Evolutionary conservation across 352 stramenopile genomes (phyloP), one percentile per base, ranked within the genome.

Genomic region (Phytophthora citricola): DNA sequence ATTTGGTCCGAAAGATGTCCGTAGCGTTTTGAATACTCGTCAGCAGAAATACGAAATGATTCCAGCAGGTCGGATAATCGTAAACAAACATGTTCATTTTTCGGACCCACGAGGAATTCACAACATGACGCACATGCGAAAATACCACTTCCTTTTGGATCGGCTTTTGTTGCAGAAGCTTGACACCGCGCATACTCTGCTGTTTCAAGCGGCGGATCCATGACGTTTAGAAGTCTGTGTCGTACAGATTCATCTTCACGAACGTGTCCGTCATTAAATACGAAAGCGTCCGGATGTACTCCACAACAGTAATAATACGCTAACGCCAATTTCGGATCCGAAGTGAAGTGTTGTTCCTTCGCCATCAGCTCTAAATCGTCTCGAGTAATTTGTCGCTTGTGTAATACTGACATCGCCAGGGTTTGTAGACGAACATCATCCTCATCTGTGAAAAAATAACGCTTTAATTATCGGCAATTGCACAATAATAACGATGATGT

Each of bases 291-390:
- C 3, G 29, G 46, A 40, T 40, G 27, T 2, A 11, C 29, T 53
- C 7, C 46, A 53, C 46, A 38, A 27, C 46, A 40, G 27, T 53
- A 53, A 14, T 53, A 39, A 20, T 51, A 51, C 4, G 24, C 44
- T 27, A 51, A 27, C 3, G 29, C 27, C 26, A 41, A 8, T 5
- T n/a, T 36, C n/a, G 29, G 53, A 40, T 61, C 27, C 24, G n/a
- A 43, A 0, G 41, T 61, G 26, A 39, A 53, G 6, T 26, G 5
- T 12, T 41, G 46, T 7, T 24, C 46, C 17, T 20, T 20, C 17
- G 17, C 17, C 17, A 20, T 20, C 17, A 20, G 17, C 17, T 20
- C 17, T 20, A 20, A 20, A 20, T 20, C 17, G 17, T 20, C 17
- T 20, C 17, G 17, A 20, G 17, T 20, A 20, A 20, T 20, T 20